Evolutionary conservation across 768 basidiomycete genomes (phyloP).

Genomic region (Amanita fuliginea): DNA sequence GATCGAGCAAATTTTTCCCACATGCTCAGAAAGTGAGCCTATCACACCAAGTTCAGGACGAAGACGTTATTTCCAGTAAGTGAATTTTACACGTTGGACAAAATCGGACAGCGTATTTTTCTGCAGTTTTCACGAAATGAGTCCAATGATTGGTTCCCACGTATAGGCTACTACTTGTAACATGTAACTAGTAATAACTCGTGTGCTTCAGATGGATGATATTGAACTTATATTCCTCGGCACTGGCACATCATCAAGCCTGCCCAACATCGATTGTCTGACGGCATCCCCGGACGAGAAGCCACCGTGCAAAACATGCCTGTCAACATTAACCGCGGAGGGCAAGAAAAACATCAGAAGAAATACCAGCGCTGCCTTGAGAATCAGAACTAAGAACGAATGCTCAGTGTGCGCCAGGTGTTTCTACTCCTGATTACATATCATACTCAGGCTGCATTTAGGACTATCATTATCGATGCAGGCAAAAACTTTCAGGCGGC

Average conservation of each 20-base stretch:
- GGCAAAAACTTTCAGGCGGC: constrained; percentile 73
- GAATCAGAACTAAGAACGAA: constrained; percentile 32
- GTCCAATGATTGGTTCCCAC: background rate
- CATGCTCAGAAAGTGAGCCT: constrained; percentile 93
- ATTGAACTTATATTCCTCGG: constrained; percentile 71
- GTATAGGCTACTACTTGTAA: background rate
- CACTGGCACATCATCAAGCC: constrained; percentile 67
- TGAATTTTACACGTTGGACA: constrained; percentile 7
- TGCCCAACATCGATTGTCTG: constrained; percentile 65
- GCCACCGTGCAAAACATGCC: constrained; percentile 48
- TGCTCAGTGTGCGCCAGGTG: constrained; percentile 32
- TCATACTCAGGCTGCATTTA: constrained; percentile 14
- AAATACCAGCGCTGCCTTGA: constrained; percentile 68
- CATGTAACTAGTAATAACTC: too few species aligned
- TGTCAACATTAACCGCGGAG: constrained; percentile 52
- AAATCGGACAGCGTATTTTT: background rate
- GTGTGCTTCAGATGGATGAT: background rate
- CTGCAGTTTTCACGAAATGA: constrained; percentile 3
- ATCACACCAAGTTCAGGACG: constrained; percentile 73
- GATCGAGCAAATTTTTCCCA: constrained; percentile 88
- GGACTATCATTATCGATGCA: constrained; percentile 74
- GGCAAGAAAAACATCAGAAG: constrained; percentile 79
- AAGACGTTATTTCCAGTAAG: constrained; percentile 84
- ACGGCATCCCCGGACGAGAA: constrained; percentile 46
- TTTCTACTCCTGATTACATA: background rate